These are phyloP conservation scores for Penicillium paradoxum DNA, from an alignment of 495 filamentous ascomycete species.

Conservation along the genomic window DNA sequence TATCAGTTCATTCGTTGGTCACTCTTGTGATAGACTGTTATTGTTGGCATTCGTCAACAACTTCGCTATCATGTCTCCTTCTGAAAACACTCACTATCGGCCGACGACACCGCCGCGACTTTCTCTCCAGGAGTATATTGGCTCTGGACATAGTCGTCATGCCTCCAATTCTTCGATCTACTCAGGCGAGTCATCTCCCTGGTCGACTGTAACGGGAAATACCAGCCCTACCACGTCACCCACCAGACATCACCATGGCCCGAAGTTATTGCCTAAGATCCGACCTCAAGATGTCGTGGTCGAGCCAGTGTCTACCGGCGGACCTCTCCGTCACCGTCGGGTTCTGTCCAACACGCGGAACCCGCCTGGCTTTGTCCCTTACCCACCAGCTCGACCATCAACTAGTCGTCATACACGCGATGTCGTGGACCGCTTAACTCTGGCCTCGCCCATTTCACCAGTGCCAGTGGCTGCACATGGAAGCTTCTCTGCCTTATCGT, in stretches of 20 bases:
- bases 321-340: constrained; percentile 46
- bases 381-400: constrained; percentile 33
- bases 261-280: constrained; percentile 80
- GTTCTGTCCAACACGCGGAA: constrained; percentile 55
- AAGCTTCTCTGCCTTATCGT: constrained; percentile 44
- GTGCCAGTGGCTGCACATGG: constrained; percentile 36
- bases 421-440: constrained; percentile 53
- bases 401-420: constrained; percentile 58
- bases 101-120: constrained; percentile 44
- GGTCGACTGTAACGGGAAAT: constrained; percentile 63
- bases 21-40: not conserved
- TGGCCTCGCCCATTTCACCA: constrained; percentile 49
- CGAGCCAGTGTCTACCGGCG: constrained; percentile 42
- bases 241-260: constrained; percentile 68
- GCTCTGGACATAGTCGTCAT: constrained; percentile 39
- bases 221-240: constrained; percentile 73
- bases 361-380: constrained; percentile 42
- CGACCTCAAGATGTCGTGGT: constrained; percentile 78
- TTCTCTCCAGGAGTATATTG: constrained; percentile 28
- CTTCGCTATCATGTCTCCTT: constrained; percentile 40
- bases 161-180: constrained; percentile 48
- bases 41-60: not conserved
- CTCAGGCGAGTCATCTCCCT: constrained; percentile 71
- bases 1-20: constrained; percentile 14
- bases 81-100: constrained; percentile 41